Base-by-base conservation (phyloP, 352 stramenopile species). In the Phytophthora multivora region DNA sequence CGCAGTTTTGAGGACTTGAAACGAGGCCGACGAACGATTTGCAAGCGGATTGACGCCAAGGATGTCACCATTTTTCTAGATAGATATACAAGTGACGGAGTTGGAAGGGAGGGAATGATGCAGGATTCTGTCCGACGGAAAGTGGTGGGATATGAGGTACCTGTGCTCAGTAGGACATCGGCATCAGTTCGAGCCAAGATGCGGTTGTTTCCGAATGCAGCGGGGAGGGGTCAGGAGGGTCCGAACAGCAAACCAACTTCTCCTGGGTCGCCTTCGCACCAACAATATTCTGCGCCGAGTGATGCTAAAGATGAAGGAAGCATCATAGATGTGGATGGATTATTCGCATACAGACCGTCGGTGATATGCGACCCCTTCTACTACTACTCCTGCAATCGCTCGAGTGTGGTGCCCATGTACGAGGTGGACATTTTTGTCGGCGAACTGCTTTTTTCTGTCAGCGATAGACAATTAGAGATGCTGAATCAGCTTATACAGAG, bases 41-140 rank as follows among this genome's bases (percentile, higher is more conserved):
- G 71, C 57, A 91, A 90, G 74, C 49, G 72, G 4, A 79, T 93
- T 43, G 85, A 93, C 23, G 80, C 73, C 4, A 89, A 87, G 40
- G 87, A 95, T 41, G 51, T 95, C 18, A 94, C 87, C 0, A 89
- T 94, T 42, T 95, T 95, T 39, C 52, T 95, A 1, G 87, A 95
- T 69, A 72, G 87, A 25, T 95, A 94, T 59, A 90, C 78, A 3
- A 88, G 68, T 53, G 78, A 89, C 13, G 66, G 67, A 4, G 69
- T 72, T 35, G 26, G 58, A 16, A 85, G 71, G 16, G 33, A 67
- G 13, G 28, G 41, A 12, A 51, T 8, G 18, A 71, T 53, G 11
- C 52, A 63, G 12, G 61, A 73, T 5, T 45, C 54, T 2, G 73
- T 91, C 23, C 82, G 83, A 18, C 83, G 86, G 4, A 89, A 89